Evolutionary conservation across 352 stramenopile species (phyloP), one percentile per base, ranked within the genome.

Genomic region (Phytophthora sansomeana): DNA sequence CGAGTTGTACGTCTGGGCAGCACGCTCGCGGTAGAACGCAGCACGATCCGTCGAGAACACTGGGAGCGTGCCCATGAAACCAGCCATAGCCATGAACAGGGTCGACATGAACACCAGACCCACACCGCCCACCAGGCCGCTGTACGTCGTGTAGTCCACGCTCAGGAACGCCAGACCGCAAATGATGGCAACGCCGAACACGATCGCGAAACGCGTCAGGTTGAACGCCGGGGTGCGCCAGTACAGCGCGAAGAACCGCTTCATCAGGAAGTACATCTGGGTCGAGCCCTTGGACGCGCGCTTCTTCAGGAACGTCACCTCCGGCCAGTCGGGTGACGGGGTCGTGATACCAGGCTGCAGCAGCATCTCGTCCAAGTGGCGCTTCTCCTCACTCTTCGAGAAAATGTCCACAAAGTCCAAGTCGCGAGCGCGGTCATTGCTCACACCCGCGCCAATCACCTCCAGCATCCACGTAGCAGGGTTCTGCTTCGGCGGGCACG

Each of bases 81-180:
- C 76, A 14, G 87, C 81, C 38, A 92, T 74, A 21, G 67, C 74
- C 16, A 89, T 76, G 52, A 96, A 96, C 46, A 91, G 42, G 7
- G 86, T 84, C 6, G 80, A 76, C 14, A 89, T 74, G 67, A 93
- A 97, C 17, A 95, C 83, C 7, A 93, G 67, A 36, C 53, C 57
- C 36, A 63, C 52, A 13, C 61, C 52, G 14, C 42, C 52, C 2
- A 53, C 38, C 16, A 63, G n/a, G 16, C 61, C 61, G 17, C n/a
- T 51, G 43, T 63, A 69, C 35, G 52, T 54, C 33, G 61, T 48
- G 52, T 69, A 69, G 50, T 69, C 53, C 26, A 53, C 53, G 24
- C 26, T 54, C 33, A 58, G 44, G 43, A 51, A 65, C 2, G 47
- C 26, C 24, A 55, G 52, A n/a, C 57, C 57, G 8, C 35, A 65